Evolutionary conservation across 2,329 filamentous ascomycete genomes (phyloP).

Genomic region (Penicillium sp.): DNA sequence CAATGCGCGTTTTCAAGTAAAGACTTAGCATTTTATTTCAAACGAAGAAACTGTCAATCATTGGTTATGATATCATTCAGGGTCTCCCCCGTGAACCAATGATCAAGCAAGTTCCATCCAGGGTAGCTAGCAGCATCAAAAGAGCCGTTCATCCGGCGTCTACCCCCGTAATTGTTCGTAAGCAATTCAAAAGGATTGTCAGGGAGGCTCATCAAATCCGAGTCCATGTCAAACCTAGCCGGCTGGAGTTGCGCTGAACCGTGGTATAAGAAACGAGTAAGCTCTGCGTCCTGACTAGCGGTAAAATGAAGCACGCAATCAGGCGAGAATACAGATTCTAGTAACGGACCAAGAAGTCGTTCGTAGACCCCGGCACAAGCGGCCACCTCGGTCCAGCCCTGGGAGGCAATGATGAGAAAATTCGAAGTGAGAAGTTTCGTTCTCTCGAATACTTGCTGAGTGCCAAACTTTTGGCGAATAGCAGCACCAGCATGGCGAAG

Average conservation of each 20-base stretch:
- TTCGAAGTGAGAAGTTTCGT: constrained; percentile 31
- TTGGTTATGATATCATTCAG: not conserved
- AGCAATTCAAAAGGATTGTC: not conserved
- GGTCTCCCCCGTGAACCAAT: not conserved
- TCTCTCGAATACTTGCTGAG: constrained; percentile 29
- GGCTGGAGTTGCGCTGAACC: not conserved
- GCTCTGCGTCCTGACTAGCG: not conserved
- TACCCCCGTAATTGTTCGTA: not conserved
- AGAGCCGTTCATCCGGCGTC: not conserved
- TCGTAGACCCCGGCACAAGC: constrained; percentile 27
- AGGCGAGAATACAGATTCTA: constrained; percentile 26
- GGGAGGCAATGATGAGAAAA: constrained; percentile 27
- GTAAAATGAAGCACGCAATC: not conserved
- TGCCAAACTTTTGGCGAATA: constrained; percentile 23
- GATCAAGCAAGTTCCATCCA: not conserved
- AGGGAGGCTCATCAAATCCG: too few species aligned
- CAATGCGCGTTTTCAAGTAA: too few species aligned
- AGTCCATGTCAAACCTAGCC: not conserved
- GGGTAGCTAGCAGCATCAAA: not conserved
- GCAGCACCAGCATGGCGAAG: constrained; percentile 28
- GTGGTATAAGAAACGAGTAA: not conserved
- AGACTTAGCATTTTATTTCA: too few species aligned
- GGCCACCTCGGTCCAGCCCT: constrained; percentile 29
- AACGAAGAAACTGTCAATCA: too few species aligned
- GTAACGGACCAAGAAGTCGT: constrained; percentile 26